phyloP scores from a whole-genome alignment of 768 basidiomycete genomes.

The Floccularia luteovirens region DNA sequence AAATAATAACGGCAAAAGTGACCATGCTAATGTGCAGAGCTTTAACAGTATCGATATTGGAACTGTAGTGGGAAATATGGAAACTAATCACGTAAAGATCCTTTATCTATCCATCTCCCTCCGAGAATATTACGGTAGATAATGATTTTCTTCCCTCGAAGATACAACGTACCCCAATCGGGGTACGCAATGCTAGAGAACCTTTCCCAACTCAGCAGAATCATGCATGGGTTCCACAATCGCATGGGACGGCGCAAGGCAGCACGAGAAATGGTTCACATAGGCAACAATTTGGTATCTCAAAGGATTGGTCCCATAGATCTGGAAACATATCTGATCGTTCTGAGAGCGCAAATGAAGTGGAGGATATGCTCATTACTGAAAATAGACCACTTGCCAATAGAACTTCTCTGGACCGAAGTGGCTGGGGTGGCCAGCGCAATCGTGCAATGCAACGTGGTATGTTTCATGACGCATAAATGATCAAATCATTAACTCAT shows the following conservation, averaged over 20 bases:
- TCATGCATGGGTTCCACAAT: conserved; percentile 23
- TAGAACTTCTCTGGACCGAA: neutral
- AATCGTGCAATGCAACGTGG: conserved; percentile 16
- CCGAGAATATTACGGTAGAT: too few relatives aligned
- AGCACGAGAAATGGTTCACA: conserved; percentile 28
- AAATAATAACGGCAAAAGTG: too few relatives aligned
- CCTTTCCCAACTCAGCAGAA: conserved; percentile 16
- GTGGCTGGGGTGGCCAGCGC: neutral
- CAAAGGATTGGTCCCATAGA: conserved; percentile 32
- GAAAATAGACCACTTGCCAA: too few relatives aligned
- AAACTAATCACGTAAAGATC: conserved; percentile 47
- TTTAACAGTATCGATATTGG: conserved; percentile 43
- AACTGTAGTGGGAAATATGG: conserved; percentile 58
- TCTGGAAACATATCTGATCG: conserved; percentile 43
- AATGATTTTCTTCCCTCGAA: conserved; percentile 13
- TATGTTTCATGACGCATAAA: conserved; percentile 5
- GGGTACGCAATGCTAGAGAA: conserved; percentile 33
- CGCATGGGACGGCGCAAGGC: conserved; percentile 19
- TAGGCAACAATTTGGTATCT: conserved; percentile 39
- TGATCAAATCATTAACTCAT: neutral
- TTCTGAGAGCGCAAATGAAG: conserved; percentile 64
- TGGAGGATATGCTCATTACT: conserved; percentile 55
- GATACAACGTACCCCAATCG: conserved; percentile 67
- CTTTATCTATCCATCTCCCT: conserved; percentile 1
- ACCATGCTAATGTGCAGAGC: too few relatives aligned